Conservation (phyloP, 257 asterid species). For the Jasminum sambac region DNA sequence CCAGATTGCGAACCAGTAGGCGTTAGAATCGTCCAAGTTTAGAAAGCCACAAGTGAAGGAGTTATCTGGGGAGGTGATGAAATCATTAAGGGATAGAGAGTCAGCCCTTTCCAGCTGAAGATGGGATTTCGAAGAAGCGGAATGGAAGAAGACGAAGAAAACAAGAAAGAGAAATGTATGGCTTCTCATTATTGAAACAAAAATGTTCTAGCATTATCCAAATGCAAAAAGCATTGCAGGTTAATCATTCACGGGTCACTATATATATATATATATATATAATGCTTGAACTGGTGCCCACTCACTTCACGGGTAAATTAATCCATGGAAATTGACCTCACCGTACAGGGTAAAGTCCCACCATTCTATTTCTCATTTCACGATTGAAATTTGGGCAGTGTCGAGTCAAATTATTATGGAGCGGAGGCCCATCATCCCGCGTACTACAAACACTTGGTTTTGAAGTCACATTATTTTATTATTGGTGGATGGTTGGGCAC, state of each 20-base stretch:
- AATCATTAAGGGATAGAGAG: conserved; percentile 48
- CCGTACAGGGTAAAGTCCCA: too few species aligned
- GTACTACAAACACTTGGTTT: too few species aligned
- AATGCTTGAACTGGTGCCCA: too few species aligned
- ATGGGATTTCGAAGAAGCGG: conserved; percentile 30
- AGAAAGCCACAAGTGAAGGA: conserved; percentile 68
- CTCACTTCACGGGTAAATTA: too few species aligned
- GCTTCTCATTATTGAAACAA: conserved; percentile 28
- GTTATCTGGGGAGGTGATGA: conserved; percentile 47
- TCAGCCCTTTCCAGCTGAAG: conserved; percentile 32
- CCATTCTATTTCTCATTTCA: too few species aligned
- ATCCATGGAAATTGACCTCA: too few species aligned
- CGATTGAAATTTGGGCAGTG: too few species aligned
- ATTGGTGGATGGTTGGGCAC: too few species aligned
- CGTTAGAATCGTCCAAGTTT: conserved; percentile 44
- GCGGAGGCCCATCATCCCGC: too few species aligned
- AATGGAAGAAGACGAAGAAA: conserved; percentile 12
- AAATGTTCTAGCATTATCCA: not conserved
- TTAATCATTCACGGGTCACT: not conserved
- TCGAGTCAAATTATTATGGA: too few species aligned
- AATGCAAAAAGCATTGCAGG: not conserved
- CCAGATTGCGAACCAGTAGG: conserved; percentile 69
- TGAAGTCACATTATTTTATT: too few species aligned
- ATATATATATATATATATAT: not conserved
- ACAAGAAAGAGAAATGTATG: conserved; percentile 18